Conservation (phyloP, 2,329 filamentous ascomycete species). For the Exophiala bonariae region DNA sequence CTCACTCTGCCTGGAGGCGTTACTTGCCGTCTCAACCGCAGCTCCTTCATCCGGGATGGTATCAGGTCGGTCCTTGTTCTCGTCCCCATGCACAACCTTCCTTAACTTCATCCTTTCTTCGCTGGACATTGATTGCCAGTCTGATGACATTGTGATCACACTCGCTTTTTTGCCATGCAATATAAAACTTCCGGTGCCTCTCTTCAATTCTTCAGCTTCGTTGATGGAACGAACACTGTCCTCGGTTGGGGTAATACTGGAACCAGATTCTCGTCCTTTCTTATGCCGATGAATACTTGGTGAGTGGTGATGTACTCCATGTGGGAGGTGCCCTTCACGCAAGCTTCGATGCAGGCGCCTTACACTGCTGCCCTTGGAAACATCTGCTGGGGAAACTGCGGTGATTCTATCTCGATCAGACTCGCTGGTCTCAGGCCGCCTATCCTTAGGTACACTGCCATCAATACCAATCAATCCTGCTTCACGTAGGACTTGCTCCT, state of each 20-base stretch:
- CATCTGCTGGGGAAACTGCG: conserved; percentile 41
- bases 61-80: conserved; percentile 2
- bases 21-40: conserved; percentile 10
- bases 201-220: conserved; percentile 70
- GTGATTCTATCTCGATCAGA: conserved; percentile 44
- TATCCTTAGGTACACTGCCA: conserved; percentile 36
- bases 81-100: conserved; percentile 36
- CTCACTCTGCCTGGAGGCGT: conserved; percentile 4
- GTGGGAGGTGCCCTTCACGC: conserved; percentile 59
- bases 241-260: conserved; percentile 56
- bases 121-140: conserved; percentile 74
- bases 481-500: conserved; percentile 67
- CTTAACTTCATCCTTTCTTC: conserved; percentile 71
- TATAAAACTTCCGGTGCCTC: conserved; percentile 86
- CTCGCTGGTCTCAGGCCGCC: conserved; percentile 43
- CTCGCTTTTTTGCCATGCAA: conserved; percentile 98
- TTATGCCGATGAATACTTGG: conserved; percentile 66
- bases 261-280: conserved; percentile 72
- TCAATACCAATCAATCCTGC: conserved; percentile 61
- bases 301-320: conserved; percentile 49
- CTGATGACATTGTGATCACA: conserved; percentile 93
- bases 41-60: conserved; percentile 9
- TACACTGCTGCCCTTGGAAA: conserved; percentile 65
- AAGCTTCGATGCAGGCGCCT: conserved; percentile 86
- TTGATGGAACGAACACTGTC: conserved; percentile 47